These are phyloP conservation scores for Coprinopsis sp. DNA, from an alignment of 768 basidiomycete species.

Conservation along the genomic window DNA sequence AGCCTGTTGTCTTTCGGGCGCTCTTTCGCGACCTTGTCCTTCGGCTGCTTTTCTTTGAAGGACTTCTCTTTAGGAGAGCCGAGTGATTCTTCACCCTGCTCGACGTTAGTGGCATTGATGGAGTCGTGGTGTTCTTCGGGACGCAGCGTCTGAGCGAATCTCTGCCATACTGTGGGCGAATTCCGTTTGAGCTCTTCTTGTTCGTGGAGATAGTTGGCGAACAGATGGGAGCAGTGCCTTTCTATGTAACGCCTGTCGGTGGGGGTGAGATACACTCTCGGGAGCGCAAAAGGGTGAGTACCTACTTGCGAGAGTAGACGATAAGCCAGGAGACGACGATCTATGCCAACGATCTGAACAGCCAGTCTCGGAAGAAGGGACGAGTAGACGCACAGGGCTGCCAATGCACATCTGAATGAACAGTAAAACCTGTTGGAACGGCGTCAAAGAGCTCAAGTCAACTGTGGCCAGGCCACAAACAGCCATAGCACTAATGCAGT, in stretches of 20 bases:
- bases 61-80: too few relatives aligned
- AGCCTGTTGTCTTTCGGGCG: too few relatives aligned
- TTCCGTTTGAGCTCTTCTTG: too few relatives aligned
- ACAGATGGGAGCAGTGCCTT: slow-evolving; percentile 1
- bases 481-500: slow-evolving; percentile 72
- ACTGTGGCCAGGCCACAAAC: slow-evolving; percentile 74
- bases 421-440: slow-evolving; percentile 64
- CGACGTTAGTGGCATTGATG: too few relatives aligned
- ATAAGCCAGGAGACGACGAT: slow-evolving; percentile 80
- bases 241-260: slow-evolving; percentile 8
- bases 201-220: too few relatives aligned
- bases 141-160: too few relatives aligned
- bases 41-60: too few relatives aligned
- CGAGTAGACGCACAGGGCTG: slow-evolving; percentile 52
- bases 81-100: not conserved
- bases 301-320: slow-evolving; percentile 71
- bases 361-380: not conserved
- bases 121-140: too few relatives aligned
- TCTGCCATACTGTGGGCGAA: too few relatives aligned
- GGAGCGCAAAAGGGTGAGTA: slow-evolving; percentile 2
- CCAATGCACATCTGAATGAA: slow-evolving; percentile 79
- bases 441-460: slow-evolving; percentile 63
- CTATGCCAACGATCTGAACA: slow-evolving; percentile 30
- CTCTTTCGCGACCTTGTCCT: not conserved
- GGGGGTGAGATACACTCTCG: not conserved